Percentiles rank a stretch among this genome's conserved stretches.
Evolutionary conservation across 169 alveolate genomes (phyloP).

Genomic region (Fabrea salina): DNA sequence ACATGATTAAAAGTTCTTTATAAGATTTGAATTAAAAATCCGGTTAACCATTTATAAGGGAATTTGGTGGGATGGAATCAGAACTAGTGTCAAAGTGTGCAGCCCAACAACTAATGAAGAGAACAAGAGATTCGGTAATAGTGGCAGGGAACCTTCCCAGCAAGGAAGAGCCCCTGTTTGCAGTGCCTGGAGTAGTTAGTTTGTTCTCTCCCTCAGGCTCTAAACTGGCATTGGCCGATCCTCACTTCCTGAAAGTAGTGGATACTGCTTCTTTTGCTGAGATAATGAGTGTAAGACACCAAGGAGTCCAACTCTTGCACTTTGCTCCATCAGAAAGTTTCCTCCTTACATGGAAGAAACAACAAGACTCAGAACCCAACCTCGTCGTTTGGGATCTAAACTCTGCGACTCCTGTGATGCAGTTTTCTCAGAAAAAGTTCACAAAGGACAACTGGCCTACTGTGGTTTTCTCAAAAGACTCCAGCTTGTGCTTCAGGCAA

Average conservation of each 20-base stretch:
- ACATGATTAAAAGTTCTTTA: slow-evolving; percentile 30
- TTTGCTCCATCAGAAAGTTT: slow-evolving; percentile 43
- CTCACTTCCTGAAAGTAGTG: slow-evolving; percentile 28
- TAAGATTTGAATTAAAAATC: neutral
- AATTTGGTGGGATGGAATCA: neutral
- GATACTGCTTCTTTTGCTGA: slow-evolving; percentile 13
- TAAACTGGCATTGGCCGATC: slow-evolving; percentile 35
- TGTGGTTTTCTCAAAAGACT: slow-evolving; percentile 38
- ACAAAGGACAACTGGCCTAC: slow-evolving; percentile 44
- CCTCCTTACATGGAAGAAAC: slow-evolving; percentile 41
- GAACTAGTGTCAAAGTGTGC: neutral
- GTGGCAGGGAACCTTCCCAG: neutral
- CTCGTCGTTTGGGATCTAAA: slow-evolving; percentile 37
- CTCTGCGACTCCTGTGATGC: slow-evolving; percentile 29
- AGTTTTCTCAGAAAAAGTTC: slow-evolving; percentile 34
- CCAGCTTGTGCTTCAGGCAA: neutral
- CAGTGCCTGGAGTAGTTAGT: slow-evolving; percentile 4
- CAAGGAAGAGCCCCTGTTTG: neutral
- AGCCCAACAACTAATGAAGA: slow-evolving; percentile 15
- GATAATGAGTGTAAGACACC: neutral
- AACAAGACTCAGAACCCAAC: slow-evolving; percentile 34
- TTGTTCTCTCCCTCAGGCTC: slow-evolving; percentile 17
- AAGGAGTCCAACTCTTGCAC: slow-evolving; percentile 25
- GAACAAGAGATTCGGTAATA: slow-evolving; percentile 14
- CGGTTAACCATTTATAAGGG: neutral